Evolutionary conservation across 495 filamentous ascomycete genomes (phyloP).

Genomic region (Neurospora hispaniola): DNA sequence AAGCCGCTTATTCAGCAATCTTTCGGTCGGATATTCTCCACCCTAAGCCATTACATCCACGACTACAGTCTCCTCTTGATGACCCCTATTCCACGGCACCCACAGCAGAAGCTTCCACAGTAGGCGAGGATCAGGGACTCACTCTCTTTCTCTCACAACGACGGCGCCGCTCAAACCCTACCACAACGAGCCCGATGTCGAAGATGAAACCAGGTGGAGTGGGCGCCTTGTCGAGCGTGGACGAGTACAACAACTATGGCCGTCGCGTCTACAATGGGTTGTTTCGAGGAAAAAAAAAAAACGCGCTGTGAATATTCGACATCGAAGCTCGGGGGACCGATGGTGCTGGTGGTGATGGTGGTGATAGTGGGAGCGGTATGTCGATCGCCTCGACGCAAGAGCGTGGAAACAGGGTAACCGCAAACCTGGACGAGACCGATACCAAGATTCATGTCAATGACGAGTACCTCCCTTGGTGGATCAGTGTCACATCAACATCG

Average conservation of each 20-base stretch:
- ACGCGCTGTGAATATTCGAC: neutral
- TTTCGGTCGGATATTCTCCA: slow-evolving; percentile 14
- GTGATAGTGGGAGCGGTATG: neutral
- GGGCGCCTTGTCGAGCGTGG: neutral
- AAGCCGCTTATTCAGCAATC: slow-evolving; percentile 20
- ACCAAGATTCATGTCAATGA: neutral
- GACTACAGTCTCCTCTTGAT: slow-evolving; percentile 18
- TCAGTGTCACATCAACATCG: neutral
- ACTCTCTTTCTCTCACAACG: neutral
- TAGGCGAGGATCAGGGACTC: slow-evolving; percentile 4
- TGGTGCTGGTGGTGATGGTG: neutral
- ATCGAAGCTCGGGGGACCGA: neutral
- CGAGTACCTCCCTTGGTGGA: neutral
- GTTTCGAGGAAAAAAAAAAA: neutral
- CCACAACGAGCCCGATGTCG: neutral
- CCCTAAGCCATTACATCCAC: slow-evolving; percentile 1
- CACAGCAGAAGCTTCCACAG: neutral
- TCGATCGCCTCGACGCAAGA: neutral
- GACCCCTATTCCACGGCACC: slow-evolving; percentile 9
- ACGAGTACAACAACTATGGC: neutral
- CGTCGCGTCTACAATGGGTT: neutral
- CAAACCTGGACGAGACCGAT: neutral
- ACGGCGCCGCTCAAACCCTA: neutral
- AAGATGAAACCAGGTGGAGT: neutral
- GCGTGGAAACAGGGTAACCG: neutral